A percentile compares a stretch with the other conserved stretches of the same genome.
Evolutionary conservation across 2,329 filamentous ascomycete species (phyloP).

Genomic region (Fusarium sp.): DNA sequence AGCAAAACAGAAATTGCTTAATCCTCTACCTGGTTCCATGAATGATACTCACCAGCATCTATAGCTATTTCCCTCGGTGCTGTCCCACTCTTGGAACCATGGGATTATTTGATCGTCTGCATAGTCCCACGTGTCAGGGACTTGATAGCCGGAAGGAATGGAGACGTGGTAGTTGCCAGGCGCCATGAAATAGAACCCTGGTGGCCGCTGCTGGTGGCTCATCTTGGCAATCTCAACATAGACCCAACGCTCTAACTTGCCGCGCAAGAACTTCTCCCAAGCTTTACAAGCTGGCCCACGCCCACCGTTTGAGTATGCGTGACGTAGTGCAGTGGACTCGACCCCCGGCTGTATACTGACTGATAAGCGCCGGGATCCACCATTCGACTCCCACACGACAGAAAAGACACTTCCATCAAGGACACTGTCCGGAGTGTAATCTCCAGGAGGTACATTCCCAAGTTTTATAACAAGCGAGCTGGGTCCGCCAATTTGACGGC

Average conservation of each 20-base stretch:
- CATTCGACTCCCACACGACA: not conserved
- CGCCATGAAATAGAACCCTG: not conserved
- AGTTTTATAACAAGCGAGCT: not conserved
- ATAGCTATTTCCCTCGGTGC: no score
- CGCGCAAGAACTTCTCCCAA: not conserved
- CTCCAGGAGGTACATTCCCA: not conserved
- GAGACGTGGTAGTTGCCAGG: not conserved
- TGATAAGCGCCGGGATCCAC: not conserved
- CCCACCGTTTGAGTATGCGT: not conserved
- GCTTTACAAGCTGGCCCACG: not conserved
- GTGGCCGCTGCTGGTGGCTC: not conserved
- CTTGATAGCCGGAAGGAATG: not conserved
- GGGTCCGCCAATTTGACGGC: not conserved
- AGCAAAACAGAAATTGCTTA: no score
- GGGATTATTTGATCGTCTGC: not conserved
- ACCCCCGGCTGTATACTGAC: not conserved
- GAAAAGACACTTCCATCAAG: not conserved
- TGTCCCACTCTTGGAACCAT: not conserved
- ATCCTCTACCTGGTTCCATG: no score
- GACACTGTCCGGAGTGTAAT: not conserved
- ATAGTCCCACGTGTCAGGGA: not conserved
- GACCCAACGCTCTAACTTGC: not conserved
- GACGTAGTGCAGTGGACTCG: not conserved
- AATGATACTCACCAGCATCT: no score
- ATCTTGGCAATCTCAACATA: not conserved